Evolutionary conservation across 2,329 filamentous ascomycete species (phyloP).

Genomic region (Mycosphaerella arachidis): DNA sequence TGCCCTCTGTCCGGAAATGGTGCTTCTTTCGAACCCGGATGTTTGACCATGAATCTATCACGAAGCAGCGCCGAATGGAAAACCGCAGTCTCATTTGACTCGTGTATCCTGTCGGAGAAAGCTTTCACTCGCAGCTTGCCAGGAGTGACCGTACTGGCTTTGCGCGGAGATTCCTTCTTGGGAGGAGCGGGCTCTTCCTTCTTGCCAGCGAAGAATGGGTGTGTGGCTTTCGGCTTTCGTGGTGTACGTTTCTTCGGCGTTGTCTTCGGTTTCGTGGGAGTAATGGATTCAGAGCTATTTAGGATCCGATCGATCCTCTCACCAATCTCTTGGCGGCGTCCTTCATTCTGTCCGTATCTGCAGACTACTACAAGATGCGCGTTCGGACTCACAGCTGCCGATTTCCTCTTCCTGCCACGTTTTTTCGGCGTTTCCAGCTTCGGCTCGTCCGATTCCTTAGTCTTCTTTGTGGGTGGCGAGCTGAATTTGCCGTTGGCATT

Average conservation of each 20-base stretch:
- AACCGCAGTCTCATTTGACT: conserved; percentile 18
- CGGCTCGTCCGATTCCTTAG: conserved; percentile 13
- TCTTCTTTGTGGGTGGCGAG: conserved; percentile 37
- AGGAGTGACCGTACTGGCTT: conserved; percentile 42
- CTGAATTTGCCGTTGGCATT: conserved; percentile 45
- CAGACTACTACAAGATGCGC: conserved; percentile 26
- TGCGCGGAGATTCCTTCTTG: conserved; percentile 28
- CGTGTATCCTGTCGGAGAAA: conserved; percentile 18
- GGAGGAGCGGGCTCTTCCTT: conserved; percentile 25
- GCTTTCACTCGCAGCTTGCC: conserved; percentile 40
- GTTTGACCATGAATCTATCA: conserved; percentile 45
- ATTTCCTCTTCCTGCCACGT: conserved; percentile 29
- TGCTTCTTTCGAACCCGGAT: conserved; percentile 62
- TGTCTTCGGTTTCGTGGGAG: background rate
- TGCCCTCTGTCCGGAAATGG: conserved; percentile 67
- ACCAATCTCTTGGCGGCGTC: conserved; percentile 49
- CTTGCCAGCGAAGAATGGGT: conserved; percentile 64
- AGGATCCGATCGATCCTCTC: conserved; percentile 62
- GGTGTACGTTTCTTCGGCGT: conserved; percentile 22
- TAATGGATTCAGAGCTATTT: conserved; percentile 28
- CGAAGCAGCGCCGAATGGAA: conserved; percentile 28
- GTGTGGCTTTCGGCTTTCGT: conserved; percentile 39
- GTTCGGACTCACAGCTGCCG: conserved; percentile 14
- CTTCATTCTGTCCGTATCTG: conserved; percentile 53
- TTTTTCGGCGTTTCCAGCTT: conserved; percentile 22